Base-by-base conservation (phyloP, 2,329 filamentous ascomycete genomes). In the Fusarium sororula region DNA sequence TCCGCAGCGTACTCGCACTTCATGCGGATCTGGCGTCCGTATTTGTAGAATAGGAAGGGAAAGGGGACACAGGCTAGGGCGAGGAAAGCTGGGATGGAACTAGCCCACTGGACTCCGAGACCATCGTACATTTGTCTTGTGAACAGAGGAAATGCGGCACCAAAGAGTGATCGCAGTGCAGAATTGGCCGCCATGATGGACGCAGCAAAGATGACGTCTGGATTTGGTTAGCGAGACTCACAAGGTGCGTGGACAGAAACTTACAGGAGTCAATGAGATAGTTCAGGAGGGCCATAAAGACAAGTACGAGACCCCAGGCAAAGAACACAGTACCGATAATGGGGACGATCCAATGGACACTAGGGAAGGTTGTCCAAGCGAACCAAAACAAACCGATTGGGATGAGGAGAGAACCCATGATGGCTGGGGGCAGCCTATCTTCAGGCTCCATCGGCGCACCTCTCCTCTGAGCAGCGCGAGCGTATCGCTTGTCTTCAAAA, bases 21-120 rank as follows among this genome's bases (percentile, higher is more conserved):
- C 80, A 87, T 84, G 26, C 93, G 87, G 75, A 95, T 92, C 72
- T 35, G 32, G 14, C 32, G 32, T 35, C 93, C 93, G 80, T 94
- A 94, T 76, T 88, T 90, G 84, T 93, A 93, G 82, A 96, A 94
- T 20, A 96, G 80, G 81, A 93, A 92, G 0, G 93, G 93, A 78
- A 93, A 92, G 0, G 93, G 93, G 24, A 94, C 84, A 81, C 93
- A 95, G 15, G 87, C 87, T 6, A 95, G 80, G 0, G 92, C 89
- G 7, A 96, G 85, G 83, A 96, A 95, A 1, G 90, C 94, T 0
- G 93, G 93, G 18, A 96, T 84, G 0, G 89, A 90, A 39, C 87
- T 90, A 3, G 92, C 93, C 93, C 93, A 95, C 32, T 72, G 57
- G 0, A 58, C 39, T 6, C 70, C 70, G 1, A 72, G 68, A 0